Evolutionary conservation across 176 grass and related monocot species (phyloP).

Genomic region (Rhynchospora tenuis): DNA sequence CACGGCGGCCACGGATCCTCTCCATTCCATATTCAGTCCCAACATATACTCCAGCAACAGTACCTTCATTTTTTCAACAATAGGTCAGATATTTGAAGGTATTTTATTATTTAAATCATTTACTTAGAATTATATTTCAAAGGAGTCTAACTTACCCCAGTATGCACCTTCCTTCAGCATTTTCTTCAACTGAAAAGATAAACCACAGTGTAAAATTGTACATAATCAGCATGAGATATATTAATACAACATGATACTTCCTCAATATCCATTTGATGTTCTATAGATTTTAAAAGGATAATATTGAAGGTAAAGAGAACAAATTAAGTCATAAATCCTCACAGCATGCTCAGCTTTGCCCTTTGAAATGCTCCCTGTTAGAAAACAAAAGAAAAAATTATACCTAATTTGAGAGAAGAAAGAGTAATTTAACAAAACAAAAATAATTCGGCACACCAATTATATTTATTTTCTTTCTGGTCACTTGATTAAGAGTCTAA

Average conservation of each 20-base stretch:
- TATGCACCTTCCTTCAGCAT: slow-evolving; percentile 78
- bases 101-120: neutral
- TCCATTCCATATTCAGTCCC: slow-evolving; percentile 64
- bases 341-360: slow-evolving; percentile 47
- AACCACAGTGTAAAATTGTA: neutral
- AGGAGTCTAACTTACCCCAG: slow-evolving; percentile 46
- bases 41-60: slow-evolving; percentile 69
- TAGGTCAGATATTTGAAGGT: neutral
- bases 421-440: neutral
- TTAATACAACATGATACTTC: neutral
- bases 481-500: neutral
- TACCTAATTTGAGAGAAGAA: neutral
- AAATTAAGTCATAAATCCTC: slow-evolving; percentile 21
- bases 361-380: slow-evolving; percentile 54
- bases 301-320: neutral
- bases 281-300: neutral
- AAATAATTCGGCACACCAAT: neutral
- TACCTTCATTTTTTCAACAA: slow-evolving; percentile 32
- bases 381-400: neutral
- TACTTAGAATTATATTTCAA: neutral
- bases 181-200: slow-evolving; percentile 53
- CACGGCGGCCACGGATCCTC: slow-evolving; percentile 43
- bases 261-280: neutral
- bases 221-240: slow-evolving; percentile 4
- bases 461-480: neutral